Evolutionary conservation across 2,329 filamentous ascomycete species (phyloP).

Genomic region (Aspergillus sp.): DNA sequence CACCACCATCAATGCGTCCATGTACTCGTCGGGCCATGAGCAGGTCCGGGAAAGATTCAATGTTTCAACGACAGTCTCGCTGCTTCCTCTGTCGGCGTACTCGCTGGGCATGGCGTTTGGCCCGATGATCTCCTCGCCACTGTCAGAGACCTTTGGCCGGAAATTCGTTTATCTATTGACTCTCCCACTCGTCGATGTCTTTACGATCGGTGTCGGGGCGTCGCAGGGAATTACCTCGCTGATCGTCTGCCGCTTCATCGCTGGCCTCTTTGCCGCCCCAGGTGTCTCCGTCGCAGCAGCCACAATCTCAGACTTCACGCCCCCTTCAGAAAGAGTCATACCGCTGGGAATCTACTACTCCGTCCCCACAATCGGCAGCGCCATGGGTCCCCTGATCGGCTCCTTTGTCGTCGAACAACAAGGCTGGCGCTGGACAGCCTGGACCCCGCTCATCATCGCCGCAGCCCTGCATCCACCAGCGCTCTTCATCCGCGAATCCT

Average conservation of each 20-base stretch:
- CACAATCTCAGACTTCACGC: slow-evolving; percentile 64
- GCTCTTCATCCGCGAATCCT: slow-evolving; percentile 68
- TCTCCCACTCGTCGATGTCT: slow-evolving; percentile 64
- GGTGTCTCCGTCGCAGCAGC: slow-evolving; percentile 68
- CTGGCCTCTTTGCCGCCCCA: slow-evolving; percentile 64
- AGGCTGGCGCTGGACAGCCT: slow-evolving; percentile 77
- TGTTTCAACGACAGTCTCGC: slow-evolving; percentile 34
- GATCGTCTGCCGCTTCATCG: slow-evolving; percentile 75
- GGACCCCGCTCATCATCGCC: slow-evolving; percentile 67
- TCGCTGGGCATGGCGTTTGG: slow-evolving; percentile 75
- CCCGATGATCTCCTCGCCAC: slow-evolving; percentile 72
- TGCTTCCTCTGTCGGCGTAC: slow-evolving; percentile 70
- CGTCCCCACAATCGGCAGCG: slow-evolving; percentile 23
- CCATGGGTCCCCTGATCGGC: slow-evolving; percentile 66
- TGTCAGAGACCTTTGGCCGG: slow-evolving; percentile 73
- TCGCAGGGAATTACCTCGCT: slow-evolving; percentile 70
- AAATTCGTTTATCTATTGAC: slow-evolving; percentile 71
- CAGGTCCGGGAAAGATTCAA: slow-evolving; percentile 58
- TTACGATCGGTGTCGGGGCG: slow-evolving; percentile 48
- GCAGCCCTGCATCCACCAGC: slow-evolving; percentile 62
- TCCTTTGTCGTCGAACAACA: slow-evolving; percentile 67
- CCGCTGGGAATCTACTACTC: slow-evolving; percentile 25
- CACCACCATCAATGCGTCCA: slow-evolving; percentile 36
- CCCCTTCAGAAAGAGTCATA: slow-evolving; percentile 12
- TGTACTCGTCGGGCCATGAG: slow-evolving; percentile 45